Conservation (phyloP, 495 filamentous ascomycete genomes). For the Gamarada debralockiae region DNA sequence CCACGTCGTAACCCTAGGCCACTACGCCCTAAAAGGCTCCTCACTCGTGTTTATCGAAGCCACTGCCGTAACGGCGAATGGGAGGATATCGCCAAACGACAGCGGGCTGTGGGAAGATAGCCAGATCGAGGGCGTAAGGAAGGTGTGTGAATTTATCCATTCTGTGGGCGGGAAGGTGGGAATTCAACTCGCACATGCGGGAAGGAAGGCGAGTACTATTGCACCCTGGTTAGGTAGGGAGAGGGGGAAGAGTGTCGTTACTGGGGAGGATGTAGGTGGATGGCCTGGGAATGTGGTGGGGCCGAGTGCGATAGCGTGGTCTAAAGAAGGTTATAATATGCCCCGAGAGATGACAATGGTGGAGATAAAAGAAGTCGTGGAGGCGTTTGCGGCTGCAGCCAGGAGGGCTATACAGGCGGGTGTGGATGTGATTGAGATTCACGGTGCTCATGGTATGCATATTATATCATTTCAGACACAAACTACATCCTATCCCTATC, state of each 20-base stretch:
- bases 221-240: conserved; percentile 52
- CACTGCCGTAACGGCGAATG: conserved; percentile 60
- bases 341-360: conserved; percentile 56
- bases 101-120: conserved; percentile 64
- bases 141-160: conserved; percentile 56
- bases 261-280: conserved; percentile 50
- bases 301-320: conserved; percentile 39
- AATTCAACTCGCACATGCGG: conserved; percentile 73
- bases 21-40: conserved; percentile 58
- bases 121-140: conserved; percentile 61
- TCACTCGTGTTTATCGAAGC: conserved; percentile 68
- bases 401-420: conserved; percentile 60
- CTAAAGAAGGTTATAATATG: conserved; percentile 32
- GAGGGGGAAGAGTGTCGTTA: conserved; percentile 33
- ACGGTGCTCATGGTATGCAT: conserved; percentile 58
- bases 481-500: no score
- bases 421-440: conserved; percentile 65
- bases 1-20: conserved; percentile 61
- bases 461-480: no score
- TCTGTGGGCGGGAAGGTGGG: conserved; percentile 63
- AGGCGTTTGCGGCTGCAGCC: conserved; percentile 57
- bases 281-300: conserved; percentile 70
- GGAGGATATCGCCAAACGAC: conserved; percentile 68
- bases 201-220: conserved; percentile 64
- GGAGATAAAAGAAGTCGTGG: conserved; percentile 61